Base-by-base conservation (phyloP, 176 grass and related monocot genomes). In the Eremochloa ophiuroides region DNA sequence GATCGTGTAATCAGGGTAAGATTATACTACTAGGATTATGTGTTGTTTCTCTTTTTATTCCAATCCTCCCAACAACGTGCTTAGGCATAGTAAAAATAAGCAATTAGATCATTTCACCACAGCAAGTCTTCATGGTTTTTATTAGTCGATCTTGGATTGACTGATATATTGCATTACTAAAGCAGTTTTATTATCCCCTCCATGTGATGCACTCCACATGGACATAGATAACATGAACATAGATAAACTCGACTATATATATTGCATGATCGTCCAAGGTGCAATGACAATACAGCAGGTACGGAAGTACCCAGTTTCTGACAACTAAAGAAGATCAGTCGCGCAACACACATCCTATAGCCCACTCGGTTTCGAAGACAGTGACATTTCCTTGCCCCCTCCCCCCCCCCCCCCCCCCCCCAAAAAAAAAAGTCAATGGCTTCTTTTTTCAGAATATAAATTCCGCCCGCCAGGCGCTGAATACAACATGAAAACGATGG, bases 401-500 rank as follows among this genome's bases (percentile, higher is more conserved):
- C n/a, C n/a, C n/a, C n/a, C n/a, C n/a, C n/a, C n/a, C n/a, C n/a
- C n/a, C n/a, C n/a, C n/a, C n/a, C n/a, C n/a, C n/a, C n/a, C n/a
- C n/a, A n/a, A n/a, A n/a, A 73, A 25, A 15, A 68, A 14, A 46
- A 46, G 47, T 80, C 38, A 59, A 31, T 34, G 73, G 50, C 39
- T 46, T 46, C 37, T 10, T 84, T 56, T 84, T 84, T 40, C 6
- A 33, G 2, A 74, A 40, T n/a, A 69, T 55, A 42, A 74, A 31
- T 74, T 25, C 13, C 2, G 16, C 59, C 0, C 25, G 87, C 76
- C 63, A 63, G 61, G 31, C 30, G 41, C 62, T 67, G 16, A 80
- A 75, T 68, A 75, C 62, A 20, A 2, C 20, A 75, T 17, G 68
- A 84, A 72, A 80, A 69, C 39, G 50, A 85, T 16, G 80, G 30